Conservation (phyloP, 768 basidiomycete species). For the Tylopilus intermedius region DNA sequence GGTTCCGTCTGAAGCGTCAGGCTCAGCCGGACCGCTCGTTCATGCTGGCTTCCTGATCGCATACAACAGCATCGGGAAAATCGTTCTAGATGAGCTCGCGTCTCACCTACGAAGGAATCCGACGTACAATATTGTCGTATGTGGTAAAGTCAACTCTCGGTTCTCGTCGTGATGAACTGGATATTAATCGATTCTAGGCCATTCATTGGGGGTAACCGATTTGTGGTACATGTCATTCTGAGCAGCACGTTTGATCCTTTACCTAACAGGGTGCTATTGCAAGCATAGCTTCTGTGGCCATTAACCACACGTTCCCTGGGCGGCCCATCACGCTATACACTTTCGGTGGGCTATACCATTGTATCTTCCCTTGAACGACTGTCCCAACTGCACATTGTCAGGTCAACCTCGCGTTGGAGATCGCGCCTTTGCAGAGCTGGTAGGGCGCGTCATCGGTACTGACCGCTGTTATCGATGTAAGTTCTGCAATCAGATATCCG, state of each 20-base stretch:
- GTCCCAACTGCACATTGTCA: slow-evolving; percentile 13
- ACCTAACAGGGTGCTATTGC: slow-evolving; percentile 34
- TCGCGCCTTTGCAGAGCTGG: slow-evolving; percentile 34
- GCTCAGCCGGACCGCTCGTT: slow-evolving; percentile 22
- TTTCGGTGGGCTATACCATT: slow-evolving; percentile 33
- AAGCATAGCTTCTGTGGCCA: slow-evolving; percentile 33
- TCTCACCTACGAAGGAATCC: slow-evolving; percentile 31
- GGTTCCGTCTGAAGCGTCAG: background rate
- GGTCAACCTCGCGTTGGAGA: slow-evolving; percentile 51
- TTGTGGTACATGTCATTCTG: background rate
- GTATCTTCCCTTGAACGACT: background rate
- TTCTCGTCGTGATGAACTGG: background rate
- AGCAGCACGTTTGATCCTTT: slow-evolving; percentile 4
- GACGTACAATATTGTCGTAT: slow-evolving; percentile 30
- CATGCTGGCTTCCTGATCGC: slow-evolving; percentile 35
- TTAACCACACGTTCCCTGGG: slow-evolving; percentile 28
- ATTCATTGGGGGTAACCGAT: slow-evolving; percentile 36
- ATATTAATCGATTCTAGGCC: slow-evolving; percentile 25
- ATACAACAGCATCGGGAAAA: slow-evolving; percentile 31
- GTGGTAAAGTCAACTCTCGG: slow-evolving; percentile 21
- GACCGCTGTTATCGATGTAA: slow-evolving; percentile 40
- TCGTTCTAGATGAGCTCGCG: slow-evolving; percentile 28
- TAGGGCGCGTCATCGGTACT: slow-evolving; percentile 35
- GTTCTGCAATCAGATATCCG: background rate
- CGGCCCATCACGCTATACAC: slow-evolving; percentile 35